Percentiles rank a stretch among this genome's conserved stretches.
These are phyloP conservation scores for Penicillium sp. DNA, from an alignment of 2,329 filamentous ascomycete species.

Conservation along the genomic window DNA sequence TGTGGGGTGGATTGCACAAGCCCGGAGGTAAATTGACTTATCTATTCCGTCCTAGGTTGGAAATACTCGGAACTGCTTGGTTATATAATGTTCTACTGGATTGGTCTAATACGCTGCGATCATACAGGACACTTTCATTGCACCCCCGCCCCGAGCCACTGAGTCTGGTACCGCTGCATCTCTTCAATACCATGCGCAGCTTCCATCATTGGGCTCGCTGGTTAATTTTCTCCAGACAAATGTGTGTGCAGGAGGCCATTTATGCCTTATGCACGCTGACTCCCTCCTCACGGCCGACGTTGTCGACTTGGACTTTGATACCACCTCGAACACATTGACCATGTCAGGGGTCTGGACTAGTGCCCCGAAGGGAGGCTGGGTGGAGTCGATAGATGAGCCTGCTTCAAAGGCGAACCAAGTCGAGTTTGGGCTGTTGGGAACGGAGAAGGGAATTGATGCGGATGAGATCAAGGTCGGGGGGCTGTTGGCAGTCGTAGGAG, in stretches of 20 bases:
- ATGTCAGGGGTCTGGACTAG: conserved; percentile 63
- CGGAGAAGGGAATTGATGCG: conserved; percentile 58
- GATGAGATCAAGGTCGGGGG: conserved; percentile 79
- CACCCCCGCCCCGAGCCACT: conserved; percentile 55
- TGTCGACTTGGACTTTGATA: conserved; percentile 76
- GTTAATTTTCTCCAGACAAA: conserved; percentile 53
- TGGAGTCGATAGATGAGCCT: conserved; percentile 41
- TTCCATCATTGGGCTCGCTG: conserved; percentile 59
- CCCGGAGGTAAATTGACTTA: conserved; percentile 42
- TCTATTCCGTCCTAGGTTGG: background rate
- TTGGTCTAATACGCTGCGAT: background rate
- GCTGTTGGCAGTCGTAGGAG: conserved; percentile 73
- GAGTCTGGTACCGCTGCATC: conserved; percentile 63
- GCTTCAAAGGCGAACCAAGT: conserved; percentile 52
- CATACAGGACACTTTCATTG: conserved; percentile 60
- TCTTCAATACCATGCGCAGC: conserved; percentile 68
- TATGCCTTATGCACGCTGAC: conserved; percentile 53
- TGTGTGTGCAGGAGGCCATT: conserved; percentile 52
- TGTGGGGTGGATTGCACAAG: conserved; percentile 55
- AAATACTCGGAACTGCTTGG: background rate
- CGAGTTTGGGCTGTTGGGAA: conserved; percentile 77
- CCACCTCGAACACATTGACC: conserved; percentile 63
- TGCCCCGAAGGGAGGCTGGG: conserved; percentile 45
- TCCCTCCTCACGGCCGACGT: conserved; percentile 57
- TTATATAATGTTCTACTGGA: background rate